Evolutionary conservation across 441 rosid species (phyloP), one percentile per base, ranked within the genome.

Genomic region (Corymbia calophylla): DNA sequence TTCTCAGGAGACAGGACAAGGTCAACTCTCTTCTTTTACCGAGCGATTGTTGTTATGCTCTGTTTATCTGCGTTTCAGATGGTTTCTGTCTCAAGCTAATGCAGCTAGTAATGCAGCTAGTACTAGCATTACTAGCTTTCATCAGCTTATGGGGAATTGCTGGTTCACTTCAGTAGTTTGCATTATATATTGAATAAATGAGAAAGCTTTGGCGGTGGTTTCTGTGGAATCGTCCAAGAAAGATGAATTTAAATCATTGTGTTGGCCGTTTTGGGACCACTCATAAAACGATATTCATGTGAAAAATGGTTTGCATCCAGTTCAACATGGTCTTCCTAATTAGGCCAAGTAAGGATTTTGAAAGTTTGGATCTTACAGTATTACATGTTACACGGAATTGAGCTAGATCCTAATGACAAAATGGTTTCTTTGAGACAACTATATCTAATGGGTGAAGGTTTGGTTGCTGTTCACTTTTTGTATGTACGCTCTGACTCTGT

Each of bases 1-100:
- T 98, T 86, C 89, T 96, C 88, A 94, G 99, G 93, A 94, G 99
- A 89, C 96, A 94, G 87, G 99, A 98, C 89, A 98, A 98, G 98
- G 99, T 98, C 48, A 86, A 21, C 47, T 77, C 70, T 35, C 86
- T 87, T 47, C 31, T 82, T 73, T 54, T 39, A 56, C 87, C 15
- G 27, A 35, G 27, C 51, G 48, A 80, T 53, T 53, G 48, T 8
- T 85, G 66, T 73, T 80, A 13, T 70, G 53, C 8, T 85, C 51
- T n/a, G 55, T 23, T 32, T 73, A 9, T 82, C 35, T 87, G 51
- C 17, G 51, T 77, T 77, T 11, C 51, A 8, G n/a, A 77, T 77
- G n/a, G 51, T 77, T 70, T 73, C 48, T 25, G 84, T 77, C 84
- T 39, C 51, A 12, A 39, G 84, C 51, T 39, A 77, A 21, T 39